Evolutionary conservation across 805 yeast genomes (phyloP), one percentile per base, ranked within the genome.

Genomic region (Hanseniaspora valbyensis): DNA sequence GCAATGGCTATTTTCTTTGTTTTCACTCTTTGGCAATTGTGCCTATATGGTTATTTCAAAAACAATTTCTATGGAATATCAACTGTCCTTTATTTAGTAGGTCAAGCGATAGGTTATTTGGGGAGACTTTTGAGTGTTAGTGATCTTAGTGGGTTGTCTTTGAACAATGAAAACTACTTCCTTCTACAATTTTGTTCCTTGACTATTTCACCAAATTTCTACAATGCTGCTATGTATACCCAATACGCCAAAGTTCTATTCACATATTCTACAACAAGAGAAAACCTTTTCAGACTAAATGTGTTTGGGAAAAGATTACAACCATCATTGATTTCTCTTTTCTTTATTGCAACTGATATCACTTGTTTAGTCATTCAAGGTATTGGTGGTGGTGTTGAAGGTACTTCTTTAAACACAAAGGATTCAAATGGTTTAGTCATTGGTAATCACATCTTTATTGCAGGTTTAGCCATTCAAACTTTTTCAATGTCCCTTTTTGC

Each of bases 141-240:
- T 40, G 60, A 74, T 55, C 60, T 63, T 2, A 34, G 54, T 14
- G 43, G 43, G 2, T 12, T 37, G n/a, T 37, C 49, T 28, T 42
- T 49, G 18, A 42, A 49, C 38, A 58, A 65, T 33, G 55, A 65
- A 37, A 62, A 71, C 45, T 66, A 70, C 26, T 87, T 71, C 59
- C 59, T 82, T 39, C 65, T 80, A 57, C 94, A 87, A 62, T 74
- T 81, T 55, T 74, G 80, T 50, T 71, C 80, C 58, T 66, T 86
- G 51, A 84, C 90, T 0, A 64, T 87, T 43, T 90, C 86, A 0
- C 95, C 95, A 0, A 86, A 85, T 19, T 82, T 87, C 62, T 69
- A 83, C 41, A 82, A 84, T 84, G 95, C 83, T 3, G 95, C 90
- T 1, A 70, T 87, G 2, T 88, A 87, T 65, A 81, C 74, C 56